Conservation (phyloP, 2,329 filamentous ascomycete genomes). For the Paracoccidioides lutzii region DNA sequence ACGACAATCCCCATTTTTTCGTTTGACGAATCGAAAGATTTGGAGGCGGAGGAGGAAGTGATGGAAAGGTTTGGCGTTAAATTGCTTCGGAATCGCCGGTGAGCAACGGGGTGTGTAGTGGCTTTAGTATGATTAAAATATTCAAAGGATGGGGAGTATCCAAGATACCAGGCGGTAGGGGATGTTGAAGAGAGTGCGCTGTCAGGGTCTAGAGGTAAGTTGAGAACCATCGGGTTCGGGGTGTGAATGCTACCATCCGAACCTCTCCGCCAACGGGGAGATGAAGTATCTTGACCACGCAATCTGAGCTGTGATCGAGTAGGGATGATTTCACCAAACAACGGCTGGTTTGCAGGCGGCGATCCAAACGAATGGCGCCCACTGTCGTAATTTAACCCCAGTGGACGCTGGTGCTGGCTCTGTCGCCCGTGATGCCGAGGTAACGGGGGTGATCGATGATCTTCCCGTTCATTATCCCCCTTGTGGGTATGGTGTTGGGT, state of each 20-base stretch:
- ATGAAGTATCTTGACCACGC: slow-evolving; percentile 48
- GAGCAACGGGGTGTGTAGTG: slow-evolving; percentile 11
- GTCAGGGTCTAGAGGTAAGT: slow-evolving; percentile 22
- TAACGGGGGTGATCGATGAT: slow-evolving; percentile 1
- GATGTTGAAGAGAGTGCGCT: slow-evolving; percentile 47
- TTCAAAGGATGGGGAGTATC: slow-evolving; percentile 32
- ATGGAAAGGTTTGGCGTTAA: slow-evolving; percentile 29
- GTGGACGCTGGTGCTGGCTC: slow-evolving; percentile 1
- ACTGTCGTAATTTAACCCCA: not conserved
- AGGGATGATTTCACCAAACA: slow-evolving; percentile 65
- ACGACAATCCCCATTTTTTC: slow-evolving; percentile 25
- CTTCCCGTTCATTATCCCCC: not conserved
- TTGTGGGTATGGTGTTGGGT: slow-evolving; percentile 12
- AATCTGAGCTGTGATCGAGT: slow-evolving; percentile 26
- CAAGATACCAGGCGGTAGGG: slow-evolving; percentile 54
- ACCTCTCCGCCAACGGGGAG: slow-evolving; percentile 44
- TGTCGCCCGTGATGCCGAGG: not conserved
- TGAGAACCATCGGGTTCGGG: slow-evolving; percentile 32
- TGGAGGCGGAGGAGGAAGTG: slow-evolving; percentile 14
- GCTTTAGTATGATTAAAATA: slow-evolving; percentile 20
- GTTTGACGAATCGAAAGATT: slow-evolving; percentile 16
- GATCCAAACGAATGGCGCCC: not conserved
- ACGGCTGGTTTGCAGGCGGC: slow-evolving; percentile 38
- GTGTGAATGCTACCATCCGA: slow-evolving; percentile 58
- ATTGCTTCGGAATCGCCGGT: slow-evolving; percentile 44